A percentile compares a stretch with the other conserved stretches of the same genome.
Conservation (phyloP, 2,329 filamentous ascomycete species). For the Trichoderma lentiforme region DNA sequence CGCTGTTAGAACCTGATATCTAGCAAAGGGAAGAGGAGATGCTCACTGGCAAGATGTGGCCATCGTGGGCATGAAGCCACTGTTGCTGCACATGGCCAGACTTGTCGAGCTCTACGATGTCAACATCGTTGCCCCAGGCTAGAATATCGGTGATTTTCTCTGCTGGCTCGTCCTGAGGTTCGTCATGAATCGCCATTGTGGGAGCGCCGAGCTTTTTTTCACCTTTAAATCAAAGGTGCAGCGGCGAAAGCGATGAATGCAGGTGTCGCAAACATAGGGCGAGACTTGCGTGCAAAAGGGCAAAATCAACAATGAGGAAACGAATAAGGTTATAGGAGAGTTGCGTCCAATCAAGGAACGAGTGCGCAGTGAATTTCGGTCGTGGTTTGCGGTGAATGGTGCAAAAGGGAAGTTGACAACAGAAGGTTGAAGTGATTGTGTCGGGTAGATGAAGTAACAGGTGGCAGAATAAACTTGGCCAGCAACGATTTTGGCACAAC, state of each 20-base stretch:
- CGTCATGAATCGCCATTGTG: background rate
- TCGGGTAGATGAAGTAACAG: background rate
- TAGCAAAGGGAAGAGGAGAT: background rate
- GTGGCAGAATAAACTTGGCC: background rate
- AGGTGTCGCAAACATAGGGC: background rate
- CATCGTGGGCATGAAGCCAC: conserved; percentile 33
- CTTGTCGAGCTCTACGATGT: conserved; percentile 38
- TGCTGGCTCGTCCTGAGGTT: background rate
- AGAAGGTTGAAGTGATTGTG: background rate
- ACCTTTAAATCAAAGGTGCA: background rate
- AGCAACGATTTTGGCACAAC: background rate
- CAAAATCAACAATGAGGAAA: background rate
- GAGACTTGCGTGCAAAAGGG: background rate
- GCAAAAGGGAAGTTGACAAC: background rate
- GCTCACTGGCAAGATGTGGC: conserved; percentile 29
- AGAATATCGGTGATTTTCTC: conserved; percentile 19
- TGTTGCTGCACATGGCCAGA: conserved; percentile 34
- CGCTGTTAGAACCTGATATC: background rate
- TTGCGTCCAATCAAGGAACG: background rate
- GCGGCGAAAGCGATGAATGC: background rate
- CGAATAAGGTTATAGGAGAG: background rate
- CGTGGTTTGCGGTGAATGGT: background rate
- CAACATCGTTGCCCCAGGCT: conserved; percentile 26
- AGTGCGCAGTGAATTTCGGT: background rate
- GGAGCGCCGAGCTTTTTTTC: background rate